Percentiles rank a stretch among this genome's conserved stretches.
phyloP scores from a whole-genome alignment of 495 filamentous ascomycete species.

The Penicillium fimorum region DNA sequence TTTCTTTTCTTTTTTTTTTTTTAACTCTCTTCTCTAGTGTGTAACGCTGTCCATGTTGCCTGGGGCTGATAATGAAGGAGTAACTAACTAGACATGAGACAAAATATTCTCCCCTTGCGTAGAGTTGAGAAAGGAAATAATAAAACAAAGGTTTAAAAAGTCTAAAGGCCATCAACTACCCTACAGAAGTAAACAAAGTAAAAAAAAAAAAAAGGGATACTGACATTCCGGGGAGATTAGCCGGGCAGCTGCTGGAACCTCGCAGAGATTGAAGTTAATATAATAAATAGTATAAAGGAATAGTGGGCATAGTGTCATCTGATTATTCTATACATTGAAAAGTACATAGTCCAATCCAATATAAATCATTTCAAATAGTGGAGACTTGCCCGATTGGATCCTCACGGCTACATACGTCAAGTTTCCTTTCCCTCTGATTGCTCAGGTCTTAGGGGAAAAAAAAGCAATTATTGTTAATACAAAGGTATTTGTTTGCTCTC shows the following conservation, averaged over 20 bases:
- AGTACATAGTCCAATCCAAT: no score
- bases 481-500: no score
- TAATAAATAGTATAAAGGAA: background rate
- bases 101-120: conserved; percentile 12
- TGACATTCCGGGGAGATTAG: conserved; percentile 16
- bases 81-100: conserved; percentile 13
- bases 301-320: no score
- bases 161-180: background rate
- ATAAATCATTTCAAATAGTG: no score
- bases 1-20: conserved; percentile 14
- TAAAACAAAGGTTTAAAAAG: conserved; percentile 1
- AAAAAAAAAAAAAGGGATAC: background rate
- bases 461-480: background rate
- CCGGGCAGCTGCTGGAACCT: conserved; percentile 12
- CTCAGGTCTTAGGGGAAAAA: no score
- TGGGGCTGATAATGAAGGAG: conserved; percentile 25
- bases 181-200: background rate
- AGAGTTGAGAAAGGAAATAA: background rate
- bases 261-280: background rate
- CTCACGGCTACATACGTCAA: no score
- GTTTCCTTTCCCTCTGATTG: no score
- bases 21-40: conserved; percentile 13
- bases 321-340: no score
- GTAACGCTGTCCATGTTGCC: conserved; percentile 23
- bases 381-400: no score